A percentile compares a stretch with the other conserved stretches of the same genome.
Evolutionary conservation across 225 moss, liverwort and hornwort genomes (phyloP).

Genomic region (Pseudisothecium myosuroides): DNA sequence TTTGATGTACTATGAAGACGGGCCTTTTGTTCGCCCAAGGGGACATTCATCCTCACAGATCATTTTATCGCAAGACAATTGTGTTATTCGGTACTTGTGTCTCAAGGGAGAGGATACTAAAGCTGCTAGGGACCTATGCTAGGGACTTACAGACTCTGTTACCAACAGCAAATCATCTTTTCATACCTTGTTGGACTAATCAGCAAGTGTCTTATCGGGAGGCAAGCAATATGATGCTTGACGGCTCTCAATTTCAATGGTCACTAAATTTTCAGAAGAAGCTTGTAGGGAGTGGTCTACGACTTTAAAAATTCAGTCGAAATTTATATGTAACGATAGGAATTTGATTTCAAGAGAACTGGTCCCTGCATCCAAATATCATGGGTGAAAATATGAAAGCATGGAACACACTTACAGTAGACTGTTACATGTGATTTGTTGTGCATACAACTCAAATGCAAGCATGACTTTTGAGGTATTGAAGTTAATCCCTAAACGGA

Average conservation of each 20-base stretch:
- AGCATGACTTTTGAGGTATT: too few relatives aligned
- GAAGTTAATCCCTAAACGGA: too few relatives aligned
- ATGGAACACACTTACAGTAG: neutral
- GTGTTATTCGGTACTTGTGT: neutral
- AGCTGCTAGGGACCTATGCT: neutral
- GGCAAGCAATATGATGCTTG: neutral
- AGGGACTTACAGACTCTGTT: neutral
- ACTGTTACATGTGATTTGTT: neutral
- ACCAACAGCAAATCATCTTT: neutral
- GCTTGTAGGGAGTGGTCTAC: neutral
- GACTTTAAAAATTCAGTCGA: neutral
- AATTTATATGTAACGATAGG: neutral
- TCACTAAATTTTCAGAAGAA: neutral
- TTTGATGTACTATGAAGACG: constrained; percentile 13
- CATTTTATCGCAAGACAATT: neutral
- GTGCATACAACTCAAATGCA: too few relatives aligned
- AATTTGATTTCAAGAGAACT: neutral
- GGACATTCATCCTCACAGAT: constrained; percentile 2
- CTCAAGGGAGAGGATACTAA: neutral
- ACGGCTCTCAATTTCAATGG: neutral
- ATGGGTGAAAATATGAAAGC: neutral
- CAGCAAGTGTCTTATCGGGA: neutral
- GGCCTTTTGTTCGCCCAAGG: constrained; percentile 11
- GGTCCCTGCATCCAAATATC: neutral
- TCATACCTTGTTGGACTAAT: neutral